Evolutionary conservation across 1,284 basidiomycete species (phyloP).

Genomic region (Tilletia indica): DNA sequence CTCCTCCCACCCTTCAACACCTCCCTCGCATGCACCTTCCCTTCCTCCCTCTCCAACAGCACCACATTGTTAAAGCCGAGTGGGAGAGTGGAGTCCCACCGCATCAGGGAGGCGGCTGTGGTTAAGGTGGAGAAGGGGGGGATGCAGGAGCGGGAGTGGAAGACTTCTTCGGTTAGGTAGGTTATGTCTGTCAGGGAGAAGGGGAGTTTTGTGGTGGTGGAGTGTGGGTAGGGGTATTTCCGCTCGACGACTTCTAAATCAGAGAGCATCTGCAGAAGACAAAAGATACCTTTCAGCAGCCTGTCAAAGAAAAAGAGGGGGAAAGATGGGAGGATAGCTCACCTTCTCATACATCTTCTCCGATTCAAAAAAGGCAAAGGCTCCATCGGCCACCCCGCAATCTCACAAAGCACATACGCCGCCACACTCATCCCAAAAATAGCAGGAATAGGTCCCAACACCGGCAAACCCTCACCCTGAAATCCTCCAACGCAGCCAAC

Average conservation of each 20-base stretch:
- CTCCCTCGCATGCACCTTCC: conserved; percentile 42
- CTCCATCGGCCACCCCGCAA: conserved; percentile 47
- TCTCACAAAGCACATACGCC: conserved; percentile 51
- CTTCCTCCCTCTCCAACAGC: conserved; percentile 44
- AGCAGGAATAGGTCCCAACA: conserved; percentile 61
- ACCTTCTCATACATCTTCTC: conserved; percentile 49
- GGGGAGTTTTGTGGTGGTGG: conserved; percentile 32
- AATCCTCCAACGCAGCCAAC: conserved; percentile 86
- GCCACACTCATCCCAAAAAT: conserved; percentile 54
- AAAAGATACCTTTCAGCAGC: background rate
- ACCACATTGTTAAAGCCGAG: conserved; percentile 50
- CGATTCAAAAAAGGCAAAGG: conserved; percentile 47
- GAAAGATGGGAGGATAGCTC: background rate
- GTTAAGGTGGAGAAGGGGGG: conserved; percentile 43
- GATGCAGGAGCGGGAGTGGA: conserved; percentile 43
- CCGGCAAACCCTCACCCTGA: conserved; percentile 86
- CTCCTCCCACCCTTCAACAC: conserved; percentile 40
- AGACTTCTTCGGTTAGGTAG: conserved; percentile 52
- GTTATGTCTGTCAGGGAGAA: conserved; percentile 50
- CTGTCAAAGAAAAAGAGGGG: background rate
- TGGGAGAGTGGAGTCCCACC: conserved; percentile 51
- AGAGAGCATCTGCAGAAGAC: conserved; percentile 7
- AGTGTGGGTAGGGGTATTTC: conserved; percentile 22
- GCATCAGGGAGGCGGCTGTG: conserved; percentile 32
- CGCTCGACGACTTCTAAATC: conserved; percentile 33